phyloP scores from a whole-genome alignment of 257 asterid species.

The Cordia subcordata region DNA sequence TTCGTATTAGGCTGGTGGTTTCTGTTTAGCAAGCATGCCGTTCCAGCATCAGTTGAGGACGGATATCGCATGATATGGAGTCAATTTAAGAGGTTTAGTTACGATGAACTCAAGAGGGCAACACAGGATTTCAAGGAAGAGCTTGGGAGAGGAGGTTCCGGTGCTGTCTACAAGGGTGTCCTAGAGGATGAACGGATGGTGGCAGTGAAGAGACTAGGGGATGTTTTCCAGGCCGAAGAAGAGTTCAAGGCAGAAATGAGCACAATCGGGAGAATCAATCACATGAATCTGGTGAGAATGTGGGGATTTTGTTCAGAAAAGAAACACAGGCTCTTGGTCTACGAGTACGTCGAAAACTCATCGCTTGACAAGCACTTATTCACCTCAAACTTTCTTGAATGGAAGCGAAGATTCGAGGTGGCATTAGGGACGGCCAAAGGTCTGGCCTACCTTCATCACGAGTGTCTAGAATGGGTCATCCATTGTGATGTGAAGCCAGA shows the following conservation, averaged over 20 bases:
- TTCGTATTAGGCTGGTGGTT: conserved; percentile 8
- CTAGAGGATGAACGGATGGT: conserved; percentile 7
- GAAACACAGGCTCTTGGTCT: conserved; percentile 7
- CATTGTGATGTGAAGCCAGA: not conserved
- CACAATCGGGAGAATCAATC: not conserved
- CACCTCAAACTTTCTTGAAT: not conserved
- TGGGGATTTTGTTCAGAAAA: not conserved
- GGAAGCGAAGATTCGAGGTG: not conserved
- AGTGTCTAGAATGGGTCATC: not conserved
- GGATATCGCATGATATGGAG: conserved; percentile 1
- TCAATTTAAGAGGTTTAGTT: conserved; percentile 13
- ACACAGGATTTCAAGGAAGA: conserved; percentile 19
- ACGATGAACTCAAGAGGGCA: conserved; percentile 10
- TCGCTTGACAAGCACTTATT: not conserved
- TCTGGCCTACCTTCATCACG: not conserved
- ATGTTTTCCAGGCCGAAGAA: not conserved
- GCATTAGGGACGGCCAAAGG: not conserved
- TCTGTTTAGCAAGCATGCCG: conserved; percentile 5
- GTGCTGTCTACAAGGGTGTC: conserved; percentile 14
- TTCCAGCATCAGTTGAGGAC: not conserved
- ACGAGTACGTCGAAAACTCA: not conserved
- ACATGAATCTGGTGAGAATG: not conserved
- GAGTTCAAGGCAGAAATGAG: not conserved
- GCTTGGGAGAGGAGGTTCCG: conserved; percentile 11
- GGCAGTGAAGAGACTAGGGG: conserved; percentile 14